phyloP scores from a whole-genome alignment of 202 grass and related monocot species.

The Dendrocalamus latiflorus region DNA sequence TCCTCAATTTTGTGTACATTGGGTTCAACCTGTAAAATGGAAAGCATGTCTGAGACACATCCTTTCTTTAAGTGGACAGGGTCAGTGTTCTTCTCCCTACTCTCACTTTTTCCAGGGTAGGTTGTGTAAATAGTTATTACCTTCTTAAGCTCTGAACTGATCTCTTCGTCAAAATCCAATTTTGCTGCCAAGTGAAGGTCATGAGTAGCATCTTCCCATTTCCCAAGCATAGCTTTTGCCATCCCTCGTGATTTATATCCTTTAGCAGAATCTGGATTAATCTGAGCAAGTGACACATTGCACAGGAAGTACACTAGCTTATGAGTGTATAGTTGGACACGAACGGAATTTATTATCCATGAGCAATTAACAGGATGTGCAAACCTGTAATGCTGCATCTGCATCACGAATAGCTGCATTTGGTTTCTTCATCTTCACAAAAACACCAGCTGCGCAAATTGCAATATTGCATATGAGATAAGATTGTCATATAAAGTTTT shows the following conservation, averaged over 20 bases:
- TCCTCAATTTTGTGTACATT: slow-evolving; percentile 69
- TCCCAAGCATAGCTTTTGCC: slow-evolving; percentile 60
- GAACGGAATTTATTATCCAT: too few species aligned
- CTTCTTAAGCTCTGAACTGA: slow-evolving; percentile 57
- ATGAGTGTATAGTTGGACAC: background rate
- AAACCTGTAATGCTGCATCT: too few species aligned
- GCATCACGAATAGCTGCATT: too few species aligned
- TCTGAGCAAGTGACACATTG: slow-evolving; percentile 31
- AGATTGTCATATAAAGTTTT: too few species aligned
- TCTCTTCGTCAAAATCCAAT: slow-evolving; percentile 78
- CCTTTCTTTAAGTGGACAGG: background rate
- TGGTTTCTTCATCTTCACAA: too few species aligned
- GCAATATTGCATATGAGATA: too few species aligned
- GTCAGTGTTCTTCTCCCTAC: slow-evolving; percentile 18
- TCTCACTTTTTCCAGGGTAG: background rate
- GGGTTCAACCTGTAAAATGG: slow-evolving; percentile 52
- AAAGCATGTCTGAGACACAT: slow-evolving; percentile 5
- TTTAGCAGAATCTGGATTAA: slow-evolving; percentile 74
- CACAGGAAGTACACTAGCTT: slow-evolving; percentile 7
- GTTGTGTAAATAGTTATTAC: slow-evolving; percentile 23
- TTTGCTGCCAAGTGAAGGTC: slow-evolving; percentile 60
- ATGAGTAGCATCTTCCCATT: slow-evolving; percentile 63
- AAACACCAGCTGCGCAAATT: too few species aligned
- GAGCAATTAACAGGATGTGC: too few species aligned
- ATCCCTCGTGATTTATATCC: slow-evolving; percentile 75